Evolutionary conservation across 192 early-diverging fungal genomes (phyloP), one percentile per base, ranked within the genome.

Genomic region (Backusella liffmaniae): DNA sequence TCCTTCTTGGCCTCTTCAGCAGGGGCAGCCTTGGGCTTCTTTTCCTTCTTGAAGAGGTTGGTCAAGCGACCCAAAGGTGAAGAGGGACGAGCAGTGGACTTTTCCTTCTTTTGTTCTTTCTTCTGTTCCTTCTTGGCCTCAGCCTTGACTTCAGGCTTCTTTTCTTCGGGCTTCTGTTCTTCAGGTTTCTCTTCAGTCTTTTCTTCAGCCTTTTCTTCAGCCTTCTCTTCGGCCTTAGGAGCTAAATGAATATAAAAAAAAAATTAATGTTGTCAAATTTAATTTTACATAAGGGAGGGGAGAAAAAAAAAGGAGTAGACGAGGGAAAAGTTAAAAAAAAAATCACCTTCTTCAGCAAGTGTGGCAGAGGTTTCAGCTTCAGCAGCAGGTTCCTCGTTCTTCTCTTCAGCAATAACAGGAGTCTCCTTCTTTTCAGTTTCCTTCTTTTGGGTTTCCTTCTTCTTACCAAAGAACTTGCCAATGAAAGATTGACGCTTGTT

Each of bases 401-500:
- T 41, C 49, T 72, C 70, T 29, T 62, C 56, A 9, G 34, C 5
- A 49, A 18, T 44, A 49, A 5, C 44, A 44, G 42, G 39, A 16
- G 21, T 41, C 37, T 74, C 65, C 18, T 46, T 53, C 21, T 37
- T 29, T 15, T 62, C 34, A 5, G 34, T 37, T 34, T 74, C 62
- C 39, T 44, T 71, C 13, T 74, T 65, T 10, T 49, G 36, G 29
- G 66, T 67, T 29, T 62, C 66, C 21, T 56, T 65, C 26, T 74
- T 74, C 30, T 66, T 74, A 56, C 49, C 49, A 44, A 74, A 74
- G 12, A 74, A 34, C 41, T 74, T 74, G 8, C 39, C 32, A 41
- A 74, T 74, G 37, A 74, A 74, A 37, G 73, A 74, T 44, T 74
- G 73, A 32, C 73, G 59, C 41, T 74, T 74, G 30, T 71, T 49